Percentiles rank a stretch among this genome's conserved stretches.
phyloP scores from a whole-genome alignment of 1,284 basidiomycete genomes.

The Leccinum glutinopallens region DNA sequence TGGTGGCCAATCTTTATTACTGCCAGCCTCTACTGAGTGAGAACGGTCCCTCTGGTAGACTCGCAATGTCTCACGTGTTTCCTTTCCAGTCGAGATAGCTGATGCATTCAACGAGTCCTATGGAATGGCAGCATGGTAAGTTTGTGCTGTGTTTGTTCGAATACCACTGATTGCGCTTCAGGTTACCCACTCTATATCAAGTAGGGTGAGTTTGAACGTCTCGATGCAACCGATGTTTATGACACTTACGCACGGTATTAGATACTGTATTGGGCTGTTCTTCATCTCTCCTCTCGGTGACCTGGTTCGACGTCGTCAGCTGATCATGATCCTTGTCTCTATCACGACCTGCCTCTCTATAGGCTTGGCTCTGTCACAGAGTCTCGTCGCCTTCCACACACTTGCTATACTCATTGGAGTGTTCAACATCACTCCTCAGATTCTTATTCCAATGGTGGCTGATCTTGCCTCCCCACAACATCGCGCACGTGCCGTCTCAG shows the following conservation, averaged over 20 bases:
- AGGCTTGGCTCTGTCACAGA: constrained; percentile 55
- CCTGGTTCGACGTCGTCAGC: constrained; percentile 58
- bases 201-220: constrained; percentile 41
- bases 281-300: constrained; percentile 69
- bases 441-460: constrained; percentile 64
- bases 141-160: constrained; percentile 5
- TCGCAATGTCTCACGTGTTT: constrained; percentile 5
- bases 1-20: constrained; percentile 70
- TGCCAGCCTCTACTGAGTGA: constrained; percentile 71
- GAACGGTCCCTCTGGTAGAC: constrained; percentile 22
- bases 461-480: constrained; percentile 64
- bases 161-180: constrained; percentile 21
- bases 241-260: constrained; percentile 22
- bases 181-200: constrained; percentile 52
- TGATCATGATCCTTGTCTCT: constrained; percentile 52
- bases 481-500: constrained; percentile 62
- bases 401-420: constrained; percentile 61
- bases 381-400: constrained; percentile 50
- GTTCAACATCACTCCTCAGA: constrained; percentile 58
- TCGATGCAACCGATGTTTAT: neutral
- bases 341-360: constrained; percentile 55
- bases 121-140: constrained; percentile 54
- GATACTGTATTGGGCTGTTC: constrained; percentile 61
- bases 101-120: constrained; percentile 58
- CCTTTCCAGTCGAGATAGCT: constrained; percentile 51